These are phyloP conservation scores for Aspergillus saccharolyticus DNA, from an alignment of 495 filamentous ascomycete species.

Conservation along the genomic window DNA sequence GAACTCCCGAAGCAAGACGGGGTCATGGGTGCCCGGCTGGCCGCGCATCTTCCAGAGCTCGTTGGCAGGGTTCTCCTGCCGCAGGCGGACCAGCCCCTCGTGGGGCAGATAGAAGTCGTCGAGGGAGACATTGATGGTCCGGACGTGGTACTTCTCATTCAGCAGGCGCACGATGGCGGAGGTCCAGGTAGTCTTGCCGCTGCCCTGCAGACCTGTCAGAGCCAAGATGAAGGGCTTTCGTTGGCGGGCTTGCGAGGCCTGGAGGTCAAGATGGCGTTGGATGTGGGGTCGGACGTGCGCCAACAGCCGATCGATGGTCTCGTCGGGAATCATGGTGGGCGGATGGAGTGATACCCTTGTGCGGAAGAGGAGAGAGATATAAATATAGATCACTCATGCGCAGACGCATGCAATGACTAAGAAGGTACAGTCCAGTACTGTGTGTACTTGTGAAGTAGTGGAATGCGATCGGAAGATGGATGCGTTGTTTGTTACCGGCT, in stretches of 20 bases:
- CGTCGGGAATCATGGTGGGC: neutral
- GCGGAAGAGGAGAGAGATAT: no score
- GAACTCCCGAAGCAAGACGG: neutral
- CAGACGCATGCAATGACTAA: no score
- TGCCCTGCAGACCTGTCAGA: neutral
- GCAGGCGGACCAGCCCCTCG: neutral
- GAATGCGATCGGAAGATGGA: no score
- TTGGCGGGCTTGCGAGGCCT: neutral
- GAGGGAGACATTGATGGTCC: constrained; percentile 1
- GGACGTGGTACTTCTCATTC: neutral
- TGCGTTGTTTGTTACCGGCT: no score
- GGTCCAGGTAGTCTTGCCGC: constrained; percentile 1
- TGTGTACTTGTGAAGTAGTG: no score
- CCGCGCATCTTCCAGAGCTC: neutral
- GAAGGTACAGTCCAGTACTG: no score
- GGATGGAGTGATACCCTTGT: no score
- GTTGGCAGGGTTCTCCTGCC: neutral
- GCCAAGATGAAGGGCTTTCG: neutral
- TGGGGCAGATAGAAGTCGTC: neutral
- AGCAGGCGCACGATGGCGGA: neutral
- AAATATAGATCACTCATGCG: no score
- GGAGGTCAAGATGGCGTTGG: neutral
- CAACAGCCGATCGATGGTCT: neutral
- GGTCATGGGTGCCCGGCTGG: neutral
- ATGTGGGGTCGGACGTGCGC: neutral